Evolutionary conservation across 352 stramenopile genomes (phyloP).

Genomic region (Globisporangium carolinianum): DNA sequence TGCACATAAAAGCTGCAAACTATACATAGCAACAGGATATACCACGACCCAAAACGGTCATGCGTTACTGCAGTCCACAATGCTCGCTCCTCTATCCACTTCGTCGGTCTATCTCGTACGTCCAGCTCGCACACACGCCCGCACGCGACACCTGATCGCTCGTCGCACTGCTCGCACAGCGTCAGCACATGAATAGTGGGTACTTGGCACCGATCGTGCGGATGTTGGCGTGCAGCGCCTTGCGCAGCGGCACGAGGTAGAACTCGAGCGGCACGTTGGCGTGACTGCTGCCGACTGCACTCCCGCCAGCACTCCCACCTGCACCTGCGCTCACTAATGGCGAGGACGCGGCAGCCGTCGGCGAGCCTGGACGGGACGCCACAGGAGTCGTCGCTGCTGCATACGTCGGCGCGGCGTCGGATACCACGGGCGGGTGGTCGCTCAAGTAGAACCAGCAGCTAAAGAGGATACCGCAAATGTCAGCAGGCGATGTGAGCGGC

Average conservation of each 20-base stretch:
- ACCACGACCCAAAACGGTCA: too few relatives aligned
- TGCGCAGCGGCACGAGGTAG: conserved; percentile 71
- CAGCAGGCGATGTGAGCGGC: conserved; percentile 51
- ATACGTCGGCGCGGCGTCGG: too few relatives aligned
- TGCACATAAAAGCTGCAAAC: too few relatives aligned
- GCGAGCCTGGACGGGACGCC: conserved; percentile 35
- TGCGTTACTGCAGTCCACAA: too few relatives aligned
- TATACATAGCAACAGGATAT: too few relatives aligned
- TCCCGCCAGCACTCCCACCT: neutral
- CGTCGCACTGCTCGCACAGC: neutral
- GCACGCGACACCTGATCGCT: neutral
- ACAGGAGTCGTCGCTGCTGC: conserved; percentile 22
- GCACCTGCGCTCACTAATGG: conserved; percentile 14
- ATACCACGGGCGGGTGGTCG: conserved; percentile 38
- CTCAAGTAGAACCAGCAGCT: conserved; percentile 82
- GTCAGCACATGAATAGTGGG: conserved; percentile 64
- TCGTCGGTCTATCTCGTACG: too few relatives aligned
- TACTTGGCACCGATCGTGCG: conserved; percentile 66
- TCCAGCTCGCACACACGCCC: too few relatives aligned
- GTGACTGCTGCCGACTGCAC: conserved; percentile 5
- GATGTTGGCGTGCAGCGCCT: conserved; percentile 74
- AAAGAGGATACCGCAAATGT: conserved; percentile 75
- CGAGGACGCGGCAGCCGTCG: conserved; percentile 38
- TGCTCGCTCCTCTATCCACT: too few relatives aligned
- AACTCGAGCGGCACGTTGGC: conserved; percentile 58